phyloP scores from a whole-genome alignment of 225 moss, liverwort and hornwort genomes.

The Physcomitrellopsis africana region DNA sequence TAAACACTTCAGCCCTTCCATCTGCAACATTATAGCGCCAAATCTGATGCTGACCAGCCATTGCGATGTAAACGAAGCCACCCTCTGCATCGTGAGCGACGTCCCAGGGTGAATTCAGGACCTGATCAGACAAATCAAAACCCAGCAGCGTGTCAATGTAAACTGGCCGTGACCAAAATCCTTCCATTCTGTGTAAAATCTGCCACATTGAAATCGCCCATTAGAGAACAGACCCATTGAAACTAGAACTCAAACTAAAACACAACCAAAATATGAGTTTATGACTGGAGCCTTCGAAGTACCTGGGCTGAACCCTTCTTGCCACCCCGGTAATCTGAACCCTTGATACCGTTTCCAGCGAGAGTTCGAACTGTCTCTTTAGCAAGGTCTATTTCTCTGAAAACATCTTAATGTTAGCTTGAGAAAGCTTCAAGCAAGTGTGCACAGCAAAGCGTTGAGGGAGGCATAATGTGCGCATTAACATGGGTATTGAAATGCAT shows the following conservation, averaged over 20 bases:
- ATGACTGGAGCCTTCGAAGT: constrained; percentile 5
- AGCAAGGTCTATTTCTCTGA: constrained; percentile 90
- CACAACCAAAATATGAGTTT: background rate
- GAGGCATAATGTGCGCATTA: no score
- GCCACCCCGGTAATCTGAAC: constrained; percentile 86
- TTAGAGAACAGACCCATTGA: background rate
- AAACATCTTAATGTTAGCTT: constrained; percentile 33
- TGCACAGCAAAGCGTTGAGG: background rate
- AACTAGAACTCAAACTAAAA: background rate
- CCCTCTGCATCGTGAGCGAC: constrained; percentile 70
- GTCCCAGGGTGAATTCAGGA: constrained; percentile 97
- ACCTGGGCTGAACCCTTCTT: constrained; percentile 84
- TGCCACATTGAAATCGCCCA: background rate
- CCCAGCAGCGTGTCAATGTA: constrained; percentile 16
- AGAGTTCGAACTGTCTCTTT: constrained; percentile 79
- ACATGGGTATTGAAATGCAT: no score
- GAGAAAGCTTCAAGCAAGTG: background rate
- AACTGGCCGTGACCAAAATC: constrained; percentile 5
- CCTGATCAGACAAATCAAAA: constrained; percentile 44
- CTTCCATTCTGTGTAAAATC: background rate
- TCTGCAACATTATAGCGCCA: constrained; percentile 71
- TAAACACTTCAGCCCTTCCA: constrained; percentile 73
- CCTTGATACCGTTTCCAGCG: constrained; percentile 92
- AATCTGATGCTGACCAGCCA: constrained; percentile 98
- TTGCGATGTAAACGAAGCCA: constrained; percentile 73